Evolutionary conservation across 2,329 filamentous ascomycete genomes (phyloP).

Genomic region (Clathrospora elynae): DNA sequence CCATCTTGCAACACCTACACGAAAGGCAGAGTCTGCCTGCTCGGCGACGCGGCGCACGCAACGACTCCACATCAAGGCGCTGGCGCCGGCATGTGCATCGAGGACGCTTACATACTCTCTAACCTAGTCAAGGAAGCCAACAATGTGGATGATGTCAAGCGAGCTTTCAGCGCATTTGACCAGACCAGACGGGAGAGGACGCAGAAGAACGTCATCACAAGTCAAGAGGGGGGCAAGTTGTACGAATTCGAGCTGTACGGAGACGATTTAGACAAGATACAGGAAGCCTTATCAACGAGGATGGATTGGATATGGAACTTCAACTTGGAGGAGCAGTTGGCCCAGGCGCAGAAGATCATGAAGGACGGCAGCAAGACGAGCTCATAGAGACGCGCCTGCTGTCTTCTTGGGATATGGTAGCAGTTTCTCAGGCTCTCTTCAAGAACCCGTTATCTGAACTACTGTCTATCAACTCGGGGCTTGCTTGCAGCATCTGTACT

Average conservation of each 20-base stretch:
- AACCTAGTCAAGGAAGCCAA: slow-evolving; percentile 37
- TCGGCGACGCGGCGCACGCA: slow-evolving; percentile 64
- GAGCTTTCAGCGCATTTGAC: slow-evolving; percentile 40
- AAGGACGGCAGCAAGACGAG: slow-evolving; percentile 9
- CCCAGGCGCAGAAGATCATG: slow-evolving; percentile 39
- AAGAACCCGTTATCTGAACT: too few relatives aligned
- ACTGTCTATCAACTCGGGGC: too few relatives aligned
- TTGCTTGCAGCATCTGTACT: too few relatives aligned
- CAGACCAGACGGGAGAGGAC: slow-evolving; percentile 35
- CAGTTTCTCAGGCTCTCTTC: too few relatives aligned
- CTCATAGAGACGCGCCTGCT: too few relatives aligned
- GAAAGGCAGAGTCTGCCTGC: slow-evolving; percentile 53
- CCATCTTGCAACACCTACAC: slow-evolving; percentile 54
- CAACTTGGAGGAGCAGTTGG: slow-evolving; percentile 45
- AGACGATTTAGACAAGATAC: slow-evolving; percentile 49
- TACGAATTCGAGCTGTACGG: slow-evolving; percentile 49
- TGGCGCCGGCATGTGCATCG: slow-evolving; percentile 62
- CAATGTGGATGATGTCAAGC: slow-evolving; percentile 38
- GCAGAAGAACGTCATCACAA: slow-evolving; percentile 37
- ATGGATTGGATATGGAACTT: slow-evolving; percentile 52
- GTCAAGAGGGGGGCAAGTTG: slow-evolving; percentile 41
- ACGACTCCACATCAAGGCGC: slow-evolving; percentile 61
- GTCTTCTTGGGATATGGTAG: too few relatives aligned
- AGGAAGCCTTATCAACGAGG: slow-evolving; percentile 37
- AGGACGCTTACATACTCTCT: slow-evolving; percentile 54